Conservation (phyloP, 2,329 filamentous ascomycete species). For the Samsoniella hepiali region DNA sequence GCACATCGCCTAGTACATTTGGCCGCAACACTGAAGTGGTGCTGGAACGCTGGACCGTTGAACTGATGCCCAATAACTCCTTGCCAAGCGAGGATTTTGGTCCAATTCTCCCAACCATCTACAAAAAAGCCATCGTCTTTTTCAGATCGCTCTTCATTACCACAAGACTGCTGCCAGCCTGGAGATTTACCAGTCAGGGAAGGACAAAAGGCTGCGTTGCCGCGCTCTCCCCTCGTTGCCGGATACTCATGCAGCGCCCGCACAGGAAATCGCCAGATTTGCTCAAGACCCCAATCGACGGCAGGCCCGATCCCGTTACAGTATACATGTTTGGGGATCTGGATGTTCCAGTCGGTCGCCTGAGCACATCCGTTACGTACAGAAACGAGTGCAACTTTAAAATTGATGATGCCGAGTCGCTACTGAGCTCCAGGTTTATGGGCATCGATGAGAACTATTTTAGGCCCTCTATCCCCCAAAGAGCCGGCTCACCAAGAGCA, state of each 20-base stretch:
- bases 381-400: constrained; percentile 87
- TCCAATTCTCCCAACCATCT: constrained; percentile 73
- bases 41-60: constrained; percentile 86
- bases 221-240: constrained; percentile 72
- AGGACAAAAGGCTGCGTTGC: constrained; percentile 67
- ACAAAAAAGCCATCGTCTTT: constrained; percentile 95
- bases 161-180: constrained; percentile 77
- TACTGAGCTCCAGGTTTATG: constrained; percentile 91
- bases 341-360: constrained; percentile 79
- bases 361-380: constrained; percentile 79
- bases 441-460: constrained; percentile 86
- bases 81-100: constrained; percentile 57
- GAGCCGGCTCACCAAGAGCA: constrained; percentile 37
- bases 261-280: constrained; percentile 60
- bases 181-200: constrained; percentile 74
- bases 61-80: constrained; percentile 59
- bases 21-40: constrained; percentile 68
- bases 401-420: constrained; percentile 84
- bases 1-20: constrained; percentile 38
- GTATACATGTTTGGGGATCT: constrained; percentile 79
- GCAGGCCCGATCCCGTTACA: constrained; percentile 50
- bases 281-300: constrained; percentile 45
- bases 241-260: constrained; percentile 64
- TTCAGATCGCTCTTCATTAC: constrained; percentile 86
- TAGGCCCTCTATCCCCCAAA: constrained; percentile 67